Conservation (phyloP, 2,329 filamentous ascomycete species). For the Colletotrichum eremochloae region DNA sequence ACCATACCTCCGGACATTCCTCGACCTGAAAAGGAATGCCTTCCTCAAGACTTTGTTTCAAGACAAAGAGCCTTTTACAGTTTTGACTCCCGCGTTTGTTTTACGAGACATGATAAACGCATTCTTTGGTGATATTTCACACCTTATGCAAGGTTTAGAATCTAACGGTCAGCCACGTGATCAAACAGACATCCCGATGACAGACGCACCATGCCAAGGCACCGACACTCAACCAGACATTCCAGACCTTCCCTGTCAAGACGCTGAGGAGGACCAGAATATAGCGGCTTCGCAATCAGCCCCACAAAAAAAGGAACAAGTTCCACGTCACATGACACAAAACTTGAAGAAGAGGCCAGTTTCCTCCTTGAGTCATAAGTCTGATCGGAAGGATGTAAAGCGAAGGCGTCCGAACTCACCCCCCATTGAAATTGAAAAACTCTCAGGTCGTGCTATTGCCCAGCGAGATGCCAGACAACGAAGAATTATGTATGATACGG, state of each 20-base stretch:
- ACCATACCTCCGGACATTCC: constrained; percentile 13
- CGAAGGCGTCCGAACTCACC: too few relatives aligned
- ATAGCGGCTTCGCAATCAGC: too few relatives aligned
- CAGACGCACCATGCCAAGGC: neutral
- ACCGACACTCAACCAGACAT: neutral
- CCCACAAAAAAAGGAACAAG: too few relatives aligned
- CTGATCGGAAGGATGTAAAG: too few relatives aligned
- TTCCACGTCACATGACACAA: neutral
- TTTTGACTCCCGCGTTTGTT: neutral
- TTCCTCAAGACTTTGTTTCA: neutral
- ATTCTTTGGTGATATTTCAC: neutral
- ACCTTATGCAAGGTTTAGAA: neutral
- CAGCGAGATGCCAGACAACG: too few relatives aligned
- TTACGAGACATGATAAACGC: constrained; percentile 2
- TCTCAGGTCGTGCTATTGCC: too few relatives aligned
- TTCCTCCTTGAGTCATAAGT: too few relatives aligned
- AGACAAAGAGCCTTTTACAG: neutral
- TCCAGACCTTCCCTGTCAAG: neutral
- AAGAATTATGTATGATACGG: too few relatives aligned
- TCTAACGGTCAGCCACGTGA: neutral
- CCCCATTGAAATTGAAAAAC: too few relatives aligned
- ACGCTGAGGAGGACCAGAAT: neutral
- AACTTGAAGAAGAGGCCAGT: too few relatives aligned
- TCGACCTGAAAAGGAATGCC: neutral
- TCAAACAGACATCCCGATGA: too few relatives aligned